phyloP scores from a whole-genome alignment of 805 yeast species.

The Kluyveromyces aestuarii region DNA sequence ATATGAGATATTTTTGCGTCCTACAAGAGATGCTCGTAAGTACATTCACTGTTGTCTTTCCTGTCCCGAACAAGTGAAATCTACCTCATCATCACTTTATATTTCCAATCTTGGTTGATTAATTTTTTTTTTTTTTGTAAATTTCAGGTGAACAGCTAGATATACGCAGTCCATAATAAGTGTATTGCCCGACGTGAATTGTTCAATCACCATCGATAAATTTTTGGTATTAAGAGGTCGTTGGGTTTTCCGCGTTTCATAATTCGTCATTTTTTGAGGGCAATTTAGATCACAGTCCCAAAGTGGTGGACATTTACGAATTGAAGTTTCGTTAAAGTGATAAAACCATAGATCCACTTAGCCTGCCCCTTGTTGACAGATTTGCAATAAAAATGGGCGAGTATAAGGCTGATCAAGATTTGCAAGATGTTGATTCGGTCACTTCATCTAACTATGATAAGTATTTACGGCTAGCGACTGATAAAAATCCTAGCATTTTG shows the following conservation, averaged over 20 bases:
- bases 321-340: neutral
- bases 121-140: no score
- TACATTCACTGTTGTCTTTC: neutral
- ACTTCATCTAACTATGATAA: constrained; percentile 30
- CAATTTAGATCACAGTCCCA: no score
- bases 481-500: constrained; percentile 64
- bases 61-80: neutral
- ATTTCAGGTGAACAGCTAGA: neutral
- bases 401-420: neutral
- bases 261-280: neutral
- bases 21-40: neutral
- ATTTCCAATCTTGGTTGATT: no score
- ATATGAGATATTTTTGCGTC: neutral
- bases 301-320: neutral
- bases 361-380: neutral
- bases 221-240: neutral
- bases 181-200: neutral
- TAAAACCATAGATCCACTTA: neutral
- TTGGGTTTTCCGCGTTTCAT: neutral
- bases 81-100: no score
- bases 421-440: constrained; percentile 6
- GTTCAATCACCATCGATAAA: no score
- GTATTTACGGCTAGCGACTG: constrained; percentile 55
- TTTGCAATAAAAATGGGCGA: neutral
- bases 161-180: neutral